phyloP scores from a whole-genome alignment of 805 yeast species.

The Hanseniaspora jakobsenii region DNA sequence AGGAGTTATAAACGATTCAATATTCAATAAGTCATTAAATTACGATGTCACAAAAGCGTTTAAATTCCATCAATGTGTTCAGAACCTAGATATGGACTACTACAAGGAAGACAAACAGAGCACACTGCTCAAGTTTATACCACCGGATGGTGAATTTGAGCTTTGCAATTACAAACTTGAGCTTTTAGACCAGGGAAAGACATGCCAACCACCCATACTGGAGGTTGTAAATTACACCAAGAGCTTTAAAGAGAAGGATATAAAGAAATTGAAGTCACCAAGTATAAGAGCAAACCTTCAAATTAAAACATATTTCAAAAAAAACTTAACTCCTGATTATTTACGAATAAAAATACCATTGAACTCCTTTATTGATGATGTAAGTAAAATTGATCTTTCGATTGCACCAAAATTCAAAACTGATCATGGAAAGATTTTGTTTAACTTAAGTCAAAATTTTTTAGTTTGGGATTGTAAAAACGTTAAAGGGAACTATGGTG shows the following conservation, averaged over 20 bases:
- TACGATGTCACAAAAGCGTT: constrained; percentile 45
- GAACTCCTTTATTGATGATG: constrained; percentile 27
- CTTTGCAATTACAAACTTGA: constrained; percentile 34
- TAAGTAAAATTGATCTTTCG: constrained; percentile 32
- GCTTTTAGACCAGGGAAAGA: constrained; percentile 16
- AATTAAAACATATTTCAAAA: constrained; percentile 28
- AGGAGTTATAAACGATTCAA: constrained; percentile 52
- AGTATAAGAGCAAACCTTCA: constrained; percentile 22
- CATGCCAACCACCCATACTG: constrained; percentile 28
- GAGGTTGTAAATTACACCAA: constrained; percentile 6
- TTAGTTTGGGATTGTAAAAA: constrained; percentile 62
- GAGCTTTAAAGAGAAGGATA: neutral
- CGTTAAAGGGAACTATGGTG: constrained; percentile 46
- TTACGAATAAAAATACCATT: constrained; percentile 27
- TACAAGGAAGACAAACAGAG: constrained; percentile 43
- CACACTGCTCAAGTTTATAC: constrained; percentile 54
- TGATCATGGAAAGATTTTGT: constrained; percentile 57
- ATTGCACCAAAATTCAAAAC: constrained; percentile 56
- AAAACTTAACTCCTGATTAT: constrained; percentile 27
- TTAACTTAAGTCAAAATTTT: constrained; percentile 56
- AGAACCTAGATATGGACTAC: constrained; percentile 28
- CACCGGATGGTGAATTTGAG: constrained; percentile 81
- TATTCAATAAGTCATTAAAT: constrained; percentile 31
- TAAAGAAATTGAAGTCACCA: constrained; percentile 21
- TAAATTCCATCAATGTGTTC: constrained; percentile 82